A percentile compares a stretch with the other conserved stretches of the same genome.
These are phyloP conservation scores for Warburgia ugandensis DNA, from an alignment of 164 flowering plant genomes.

Conservation along the genomic window DNA sequence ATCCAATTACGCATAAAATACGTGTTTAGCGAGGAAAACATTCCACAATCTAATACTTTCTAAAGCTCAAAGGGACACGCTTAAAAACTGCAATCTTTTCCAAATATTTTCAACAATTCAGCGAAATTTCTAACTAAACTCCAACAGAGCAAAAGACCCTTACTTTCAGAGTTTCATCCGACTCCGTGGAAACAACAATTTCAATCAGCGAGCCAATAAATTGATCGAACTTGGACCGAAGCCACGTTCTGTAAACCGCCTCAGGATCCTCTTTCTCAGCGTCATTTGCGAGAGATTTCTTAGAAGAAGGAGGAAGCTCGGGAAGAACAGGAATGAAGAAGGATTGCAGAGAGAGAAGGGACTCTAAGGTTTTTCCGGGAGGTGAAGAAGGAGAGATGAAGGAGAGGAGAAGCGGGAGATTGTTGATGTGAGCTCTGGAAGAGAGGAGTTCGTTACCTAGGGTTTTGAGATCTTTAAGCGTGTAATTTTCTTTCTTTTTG, in stretches of 20 bases:
- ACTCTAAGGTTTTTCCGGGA: conserved; percentile 51
- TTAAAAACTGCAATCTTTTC: too few relatives aligned
- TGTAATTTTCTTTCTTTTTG: conserved; percentile 1
- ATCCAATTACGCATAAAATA: too few relatives aligned
- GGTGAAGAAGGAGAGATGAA: conserved; percentile 45
- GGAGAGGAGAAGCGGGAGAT: conserved; percentile 61
- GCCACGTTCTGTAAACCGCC: conserved; percentile 54
- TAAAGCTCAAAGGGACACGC: too few relatives aligned
- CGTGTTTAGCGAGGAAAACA: too few relatives aligned
- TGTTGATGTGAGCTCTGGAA: conserved; percentile 75
- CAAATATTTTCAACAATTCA: too few relatives aligned
- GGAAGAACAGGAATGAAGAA: conserved; percentile 69
- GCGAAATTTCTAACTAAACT: too few relatives aligned
- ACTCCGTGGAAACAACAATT: conserved; percentile 28
- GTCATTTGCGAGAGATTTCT: conserved; percentile 7
- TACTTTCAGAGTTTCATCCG: conserved; percentile 53
- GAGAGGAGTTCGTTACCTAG: conserved; percentile 66
- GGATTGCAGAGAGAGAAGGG: conserved; percentile 72
- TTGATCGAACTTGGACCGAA: conserved; percentile 72
- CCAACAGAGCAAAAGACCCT: too few relatives aligned
- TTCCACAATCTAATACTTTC: too few relatives aligned
- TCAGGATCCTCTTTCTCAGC: conserved; percentile 34
- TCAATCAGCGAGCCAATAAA: conserved; percentile 37
- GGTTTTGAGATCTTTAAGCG: conserved; percentile 43
- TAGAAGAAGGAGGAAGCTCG: conserved; percentile 42